phyloP scores from a whole-genome alignment of 176 grass and related monocot species.

The Bonia amplexicaulis region DNA sequence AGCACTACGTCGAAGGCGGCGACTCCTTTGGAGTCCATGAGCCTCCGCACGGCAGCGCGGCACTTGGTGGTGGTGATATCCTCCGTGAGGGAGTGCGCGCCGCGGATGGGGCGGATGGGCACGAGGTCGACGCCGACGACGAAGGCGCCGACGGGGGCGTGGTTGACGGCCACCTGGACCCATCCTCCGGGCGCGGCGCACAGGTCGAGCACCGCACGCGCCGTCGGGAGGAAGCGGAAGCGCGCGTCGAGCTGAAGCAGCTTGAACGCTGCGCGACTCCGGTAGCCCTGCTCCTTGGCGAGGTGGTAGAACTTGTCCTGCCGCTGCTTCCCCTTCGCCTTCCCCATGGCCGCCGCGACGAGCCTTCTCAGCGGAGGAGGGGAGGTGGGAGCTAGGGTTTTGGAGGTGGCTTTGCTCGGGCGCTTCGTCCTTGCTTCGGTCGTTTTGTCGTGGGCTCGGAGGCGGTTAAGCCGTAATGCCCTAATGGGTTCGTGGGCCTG shows the following conservation, averaged over 20 bases:
- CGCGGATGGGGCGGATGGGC: slow-evolving; percentile 85
- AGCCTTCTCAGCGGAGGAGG: not conserved
- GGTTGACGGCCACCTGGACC: slow-evolving; percentile 83
- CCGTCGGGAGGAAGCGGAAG: slow-evolving; percentile 75
- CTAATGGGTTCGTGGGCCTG: not conserved
- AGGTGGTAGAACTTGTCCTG: slow-evolving; percentile 91
- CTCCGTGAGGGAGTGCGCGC: slow-evolving; percentile 70
- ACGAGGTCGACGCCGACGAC: slow-evolving; percentile 81
- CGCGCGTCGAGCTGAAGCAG: slow-evolving; percentile 90
- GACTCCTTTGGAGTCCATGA: slow-evolving; percentile 66
- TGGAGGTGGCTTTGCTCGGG: slow-evolving; percentile 20
- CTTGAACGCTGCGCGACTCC: slow-evolving; percentile 85
- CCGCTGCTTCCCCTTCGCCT: slow-evolving; percentile 89
- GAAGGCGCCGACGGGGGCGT: slow-evolving; percentile 64
- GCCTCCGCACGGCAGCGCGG: slow-evolving; percentile 63
- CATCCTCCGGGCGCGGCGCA: slow-evolving; percentile 91
- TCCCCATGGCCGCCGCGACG: slow-evolving; percentile 68
- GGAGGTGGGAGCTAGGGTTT: slow-evolving; percentile 38
- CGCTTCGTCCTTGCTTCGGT: not conserved
- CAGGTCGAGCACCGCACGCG: slow-evolving; percentile 82
- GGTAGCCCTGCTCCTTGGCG: slow-evolving; percentile 89
- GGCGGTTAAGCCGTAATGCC: not conserved
- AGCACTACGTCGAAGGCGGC: slow-evolving; percentile 74
- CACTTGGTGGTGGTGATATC: slow-evolving; percentile 94
- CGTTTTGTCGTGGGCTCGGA: not conserved